Evolutionary conservation across 2,329 filamentous ascomycete genomes (phyloP).

Genomic region (Talaromyces sp.): DNA sequence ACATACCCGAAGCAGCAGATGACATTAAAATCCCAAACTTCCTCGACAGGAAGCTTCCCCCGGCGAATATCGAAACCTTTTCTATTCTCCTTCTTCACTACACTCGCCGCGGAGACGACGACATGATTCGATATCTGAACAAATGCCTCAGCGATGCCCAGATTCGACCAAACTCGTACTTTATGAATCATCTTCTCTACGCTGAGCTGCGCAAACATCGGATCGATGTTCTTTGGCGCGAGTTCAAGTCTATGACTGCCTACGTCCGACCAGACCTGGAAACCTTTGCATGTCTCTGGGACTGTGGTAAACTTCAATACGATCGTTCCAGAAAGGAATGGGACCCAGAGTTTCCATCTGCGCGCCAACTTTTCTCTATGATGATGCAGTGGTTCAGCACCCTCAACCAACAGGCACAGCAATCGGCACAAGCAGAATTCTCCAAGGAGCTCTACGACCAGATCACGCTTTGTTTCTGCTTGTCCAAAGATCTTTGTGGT

Average conservation of each 20-base stretch:
- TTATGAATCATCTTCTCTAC: constrained; percentile 74
- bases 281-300: constrained; percentile 66
- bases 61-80: constrained; percentile 73
- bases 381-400: constrained; percentile 45
- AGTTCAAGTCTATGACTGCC: constrained; percentile 53
- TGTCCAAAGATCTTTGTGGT: constrained; percentile 45
- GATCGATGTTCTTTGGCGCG: constrained; percentile 48
- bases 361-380: constrained; percentile 42
- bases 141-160: constrained; percentile 58
- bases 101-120: constrained; percentile 55
- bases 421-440: constrained; percentile 32
- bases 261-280: constrained; percentile 59
- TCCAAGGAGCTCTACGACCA: constrained; percentile 48
- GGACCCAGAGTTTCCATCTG: constrained; percentile 39
- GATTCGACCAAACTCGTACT: constrained; percentile 64
- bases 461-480: constrained; percentile 48
- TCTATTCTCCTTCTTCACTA: constrained; percentile 70
- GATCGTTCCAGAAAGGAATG: constrained; percentile 43
- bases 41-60: constrained; percentile 42
- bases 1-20: constrained; percentile 22
- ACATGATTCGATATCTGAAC: constrained; percentile 56
- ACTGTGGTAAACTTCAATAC: constrained; percentile 45
- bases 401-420: constrained; percentile 25
- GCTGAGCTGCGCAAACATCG: constrained; percentile 59
- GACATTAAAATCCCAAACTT: constrained; percentile 31